Evolutionary conservation across 495 filamentous ascomycete species (phyloP), one percentile per base, ranked within the genome.

Genomic region (Talaromyces nanjingensis): DNA sequence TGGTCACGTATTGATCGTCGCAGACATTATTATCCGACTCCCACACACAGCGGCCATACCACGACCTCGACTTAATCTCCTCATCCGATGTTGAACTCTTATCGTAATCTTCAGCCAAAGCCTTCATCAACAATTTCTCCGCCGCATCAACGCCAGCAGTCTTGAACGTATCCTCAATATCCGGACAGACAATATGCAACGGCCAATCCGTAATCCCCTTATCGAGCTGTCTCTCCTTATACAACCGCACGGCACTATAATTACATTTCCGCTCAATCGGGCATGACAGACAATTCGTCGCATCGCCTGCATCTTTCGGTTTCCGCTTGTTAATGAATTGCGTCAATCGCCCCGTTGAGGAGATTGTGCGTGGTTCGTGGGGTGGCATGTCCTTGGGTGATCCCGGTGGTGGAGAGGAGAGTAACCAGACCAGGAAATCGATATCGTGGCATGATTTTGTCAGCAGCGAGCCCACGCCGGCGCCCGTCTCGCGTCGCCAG

Each of bases 381-480:
- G 86, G 80, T 24, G 80, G 77, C 29, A 73, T 65, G 52, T 22
- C 18, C 1, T 9, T 27, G n/a, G 49, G 45, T 27, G 65, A 1
- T 3, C 58, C 65, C 20, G 69, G 68, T 20, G 71, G 57, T 3
- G 77, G 72, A 1, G 71, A 77, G 8, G 72, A 76, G 20, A 81
- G 71, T 1, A 98, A 74, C 94, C 94, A 98, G 16, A 97, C 74
- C 11, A 98, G 76, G 55, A 97, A 84, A 66, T 98, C 93, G 29
- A 98, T 88, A 68, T 97, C 92, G 71, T 97, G 92, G 68, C 92
- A 96, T 39, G 89, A 94, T 71, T 98, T 98, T 4, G 94, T 96
- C 11, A 98, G 81, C 5, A 98, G 79, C 6, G 89, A 77, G 4
- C 79, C 79, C 47, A 78, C 77, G 11, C 79, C 79, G 3, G 55